Base-by-base conservation (phyloP, 495 filamentous ascomycete species). In the Neohortaea acidophila region DNA sequence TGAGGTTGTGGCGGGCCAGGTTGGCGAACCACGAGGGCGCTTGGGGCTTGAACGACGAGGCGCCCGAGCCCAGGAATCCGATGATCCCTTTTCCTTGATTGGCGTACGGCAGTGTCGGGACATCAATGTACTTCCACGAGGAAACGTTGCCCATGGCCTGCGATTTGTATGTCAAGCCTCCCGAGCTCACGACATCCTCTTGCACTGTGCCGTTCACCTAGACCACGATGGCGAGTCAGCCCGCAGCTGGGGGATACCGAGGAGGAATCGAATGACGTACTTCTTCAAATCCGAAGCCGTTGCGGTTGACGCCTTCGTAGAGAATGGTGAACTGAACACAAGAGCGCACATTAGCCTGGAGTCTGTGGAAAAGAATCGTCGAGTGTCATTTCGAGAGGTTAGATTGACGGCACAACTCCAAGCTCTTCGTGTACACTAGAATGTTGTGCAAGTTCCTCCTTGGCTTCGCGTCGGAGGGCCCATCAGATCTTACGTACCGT, bases 241-340 rank as follows among this genome's bases (percentile, higher is more conserved):
- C n/a, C n/a, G n/a, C n/a, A n/a, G n/a, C n/a, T n/a, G n/a, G n/a
- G n/a, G n/a, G n/a, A n/a, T 26, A 26, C 7, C 24, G n/a, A 7
- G 24, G 24, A 7, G n/a, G n/a, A n/a, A 26, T 26, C n/a, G 24
- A 7, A 7, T 26, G 24, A 26, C 24, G 24, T 26, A 26, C 24
- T 26, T 11, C 17, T 15, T 31, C 28, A 13, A 31, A 31, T 11
- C 28, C 28, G 28, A 31, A 31, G 6, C 28, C 28, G n/a, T 4
- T 15, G 6, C 28, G 4, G n/a, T 13, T 31, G 28, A 31, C 28
- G n/a, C 28, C 28, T 13, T 31, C 28, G 28, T 31, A 31, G 28
- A 15, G n/a, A 15, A 31, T 31, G n/a, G 28, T 31, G 28, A 31
- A 31, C 12, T 31, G n/a, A n/a, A n/a, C n/a, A n/a, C n/a, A n/a